Evolutionary conservation across 495 filamentous ascomycete genomes (phyloP).

Genomic region (Geopyxis carbonaria): DNA sequence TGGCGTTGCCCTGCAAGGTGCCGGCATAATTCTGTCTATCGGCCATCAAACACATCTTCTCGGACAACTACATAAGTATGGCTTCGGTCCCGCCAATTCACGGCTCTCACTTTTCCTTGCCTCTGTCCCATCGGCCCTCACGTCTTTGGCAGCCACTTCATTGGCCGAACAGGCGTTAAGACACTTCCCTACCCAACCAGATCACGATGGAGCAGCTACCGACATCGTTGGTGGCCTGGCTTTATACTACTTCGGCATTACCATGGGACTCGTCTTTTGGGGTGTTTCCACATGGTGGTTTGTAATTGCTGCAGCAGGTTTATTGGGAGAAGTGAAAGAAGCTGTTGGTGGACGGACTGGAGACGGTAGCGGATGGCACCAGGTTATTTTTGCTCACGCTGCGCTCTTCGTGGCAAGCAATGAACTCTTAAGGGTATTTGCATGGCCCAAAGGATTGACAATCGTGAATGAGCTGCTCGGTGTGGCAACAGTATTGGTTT

Average conservation of each 20-base stretch:
- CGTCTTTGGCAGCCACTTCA: constrained; percentile 11
- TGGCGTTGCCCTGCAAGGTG: constrained; percentile 18
- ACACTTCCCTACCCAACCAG: constrained; percentile 9
- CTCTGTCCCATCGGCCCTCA: constrained; percentile 19
- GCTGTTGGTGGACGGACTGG: constrained; percentile 14
- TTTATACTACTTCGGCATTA: constrained; percentile 16
- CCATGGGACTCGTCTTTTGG: constrained; percentile 17
- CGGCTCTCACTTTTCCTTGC: constrained; percentile 16
- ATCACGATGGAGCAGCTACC: constrained; percentile 3
- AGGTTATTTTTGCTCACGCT: constrained; percentile 4
- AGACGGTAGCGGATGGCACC: constrained; percentile 14
- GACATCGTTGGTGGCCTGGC: constrained; percentile 15
- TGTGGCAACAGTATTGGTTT: constrained; percentile 4
- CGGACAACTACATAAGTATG: constrained; percentile 9
- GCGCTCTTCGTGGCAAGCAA: constrained; percentile 1
- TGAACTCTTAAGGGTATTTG: constrained; percentile 1
- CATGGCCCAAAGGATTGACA: constrained; percentile 3
- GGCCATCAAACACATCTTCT: constrained; percentile 16
- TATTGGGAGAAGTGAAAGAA: constrained; percentile 3
- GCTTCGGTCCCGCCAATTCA: constrained; percentile 6
- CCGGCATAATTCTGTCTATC: constrained; percentile 19
- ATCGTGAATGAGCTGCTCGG: constrained; percentile 3
- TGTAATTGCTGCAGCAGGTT: constrained; percentile 7
- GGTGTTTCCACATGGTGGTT: constrained; percentile 21
- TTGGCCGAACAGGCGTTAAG: constrained; percentile 15